Percentiles rank a stretch among this genome's conserved stretches.
Evolutionary conservation across 306 rosid species (phyloP).

Genomic region (Alnus glutinosa): DNA sequence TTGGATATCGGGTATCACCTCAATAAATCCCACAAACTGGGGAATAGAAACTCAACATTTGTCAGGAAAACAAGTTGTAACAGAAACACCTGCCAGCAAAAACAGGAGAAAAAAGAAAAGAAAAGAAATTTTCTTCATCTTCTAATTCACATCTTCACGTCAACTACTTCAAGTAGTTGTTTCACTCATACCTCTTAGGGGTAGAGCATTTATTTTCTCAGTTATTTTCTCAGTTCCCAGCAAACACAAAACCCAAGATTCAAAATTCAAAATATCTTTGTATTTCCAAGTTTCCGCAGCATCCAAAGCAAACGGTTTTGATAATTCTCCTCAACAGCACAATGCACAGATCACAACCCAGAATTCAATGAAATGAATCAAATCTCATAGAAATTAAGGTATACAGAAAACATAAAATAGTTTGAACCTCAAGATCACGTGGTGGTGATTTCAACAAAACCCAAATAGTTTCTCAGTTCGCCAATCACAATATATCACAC

Average conservation of each 20-base stretch:
- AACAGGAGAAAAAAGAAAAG: background rate
- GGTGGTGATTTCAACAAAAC: background rate
- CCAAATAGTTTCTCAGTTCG: background rate
- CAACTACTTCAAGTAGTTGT: background rate
- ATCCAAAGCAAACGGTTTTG: background rate
- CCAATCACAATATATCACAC: background rate
- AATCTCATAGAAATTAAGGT: background rate
- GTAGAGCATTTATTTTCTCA: background rate
- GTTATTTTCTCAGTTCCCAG: background rate
- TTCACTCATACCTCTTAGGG: background rate
- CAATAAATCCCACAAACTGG: background rate
- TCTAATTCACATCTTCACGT: background rate
- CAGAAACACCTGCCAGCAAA: background rate
- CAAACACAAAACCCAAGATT: background rate
- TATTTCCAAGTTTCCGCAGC: background rate
- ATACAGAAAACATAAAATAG: background rate
- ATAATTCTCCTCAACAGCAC: background rate
- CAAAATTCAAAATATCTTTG: background rate
- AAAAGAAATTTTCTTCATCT: background rate
- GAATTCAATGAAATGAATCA: background rate
- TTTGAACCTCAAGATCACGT: background rate
- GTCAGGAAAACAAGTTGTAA: background rate
- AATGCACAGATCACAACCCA: background rate
- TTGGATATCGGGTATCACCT: background rate
- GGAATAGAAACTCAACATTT: background rate